A percentile compares a stretch with the other conserved stretches of the same genome.
Evolutionary conservation across 2,329 filamentous ascomycete genomes (phyloP).

Genomic region (Microsporum canis): DNA sequence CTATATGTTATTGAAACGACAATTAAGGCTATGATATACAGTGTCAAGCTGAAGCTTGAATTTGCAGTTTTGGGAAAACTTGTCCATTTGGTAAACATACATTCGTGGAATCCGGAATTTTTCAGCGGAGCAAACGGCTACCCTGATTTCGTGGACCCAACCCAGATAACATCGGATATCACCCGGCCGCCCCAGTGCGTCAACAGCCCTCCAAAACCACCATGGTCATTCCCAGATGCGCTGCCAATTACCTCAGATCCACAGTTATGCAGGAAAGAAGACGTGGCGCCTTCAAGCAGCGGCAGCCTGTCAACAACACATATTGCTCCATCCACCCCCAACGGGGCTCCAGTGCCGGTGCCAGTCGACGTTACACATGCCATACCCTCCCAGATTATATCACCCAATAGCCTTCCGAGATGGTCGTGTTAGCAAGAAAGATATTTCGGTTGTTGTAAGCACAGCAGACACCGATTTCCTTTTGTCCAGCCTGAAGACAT

Average conservation of each 20-base stretch:
- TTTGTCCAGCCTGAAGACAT: neutral
- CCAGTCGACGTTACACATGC: constrained; percentile 8
- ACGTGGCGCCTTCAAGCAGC: constrained; percentile 1
- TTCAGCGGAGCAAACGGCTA: constrained; percentile 25
- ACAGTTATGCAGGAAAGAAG: neutral
- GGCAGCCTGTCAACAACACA: constrained; percentile 1
- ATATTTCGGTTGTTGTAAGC: neutral
- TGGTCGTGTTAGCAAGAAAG: neutral
- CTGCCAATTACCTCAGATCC: neutral
- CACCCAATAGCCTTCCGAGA: neutral
- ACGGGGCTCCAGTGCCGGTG: neutral
- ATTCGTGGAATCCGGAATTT: constrained; percentile 30
- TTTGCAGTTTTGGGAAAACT: constrained; percentile 39
- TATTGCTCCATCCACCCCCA: neutral
- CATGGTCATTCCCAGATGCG: constrained; percentile 7
- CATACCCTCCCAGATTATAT: constrained; percentile 6
- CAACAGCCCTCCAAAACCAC: constrained; percentile 10
- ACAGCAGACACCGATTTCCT: neutral
- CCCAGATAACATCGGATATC: constrained; percentile 32
- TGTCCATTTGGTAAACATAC: constrained; percentile 31
- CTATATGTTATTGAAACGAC: constrained; percentile 39
- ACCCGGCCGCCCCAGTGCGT: constrained; percentile 24
- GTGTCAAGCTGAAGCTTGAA: constrained; percentile 41
- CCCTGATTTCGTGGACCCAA: constrained; percentile 37
- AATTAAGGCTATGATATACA: constrained; percentile 38